Evolutionary conservation across 257 asterid species (phyloP).

Genomic region (Petunia secreta): DNA sequence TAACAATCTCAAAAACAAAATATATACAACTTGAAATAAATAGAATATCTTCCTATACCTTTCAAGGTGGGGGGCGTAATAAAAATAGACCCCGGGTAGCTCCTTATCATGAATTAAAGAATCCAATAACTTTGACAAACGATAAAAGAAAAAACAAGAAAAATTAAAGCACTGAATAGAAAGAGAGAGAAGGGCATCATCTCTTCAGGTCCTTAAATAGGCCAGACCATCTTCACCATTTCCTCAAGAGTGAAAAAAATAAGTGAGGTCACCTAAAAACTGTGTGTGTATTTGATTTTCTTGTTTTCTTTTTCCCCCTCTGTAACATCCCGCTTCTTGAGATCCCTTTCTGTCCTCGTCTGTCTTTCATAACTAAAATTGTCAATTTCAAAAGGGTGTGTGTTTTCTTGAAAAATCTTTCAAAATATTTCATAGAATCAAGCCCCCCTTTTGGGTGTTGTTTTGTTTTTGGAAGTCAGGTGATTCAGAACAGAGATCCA

Average conservation of each 20-base stretch:
- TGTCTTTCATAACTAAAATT: slow-evolving; percentile 61
- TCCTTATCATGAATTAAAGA: neutral
- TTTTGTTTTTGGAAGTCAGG: slow-evolving; percentile 74
- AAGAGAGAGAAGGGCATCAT: slow-evolving; percentile 20
- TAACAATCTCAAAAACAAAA: neutral
- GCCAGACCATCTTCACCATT: slow-evolving; percentile 21
- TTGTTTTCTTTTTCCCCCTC: slow-evolving; percentile 45
- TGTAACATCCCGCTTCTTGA: slow-evolving; percentile 69
- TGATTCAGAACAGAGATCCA: slow-evolving; percentile 87
- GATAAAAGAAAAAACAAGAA: neutral
- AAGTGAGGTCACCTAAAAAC: slow-evolving; percentile 51
- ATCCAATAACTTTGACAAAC: too few relatives aligned
- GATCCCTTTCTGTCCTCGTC: slow-evolving; percentile 93
- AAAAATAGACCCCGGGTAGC: neutral
- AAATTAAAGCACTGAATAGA: slow-evolving; percentile 27
- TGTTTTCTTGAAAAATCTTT: slow-evolving; percentile 26
- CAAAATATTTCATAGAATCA: slow-evolving; percentile 24
- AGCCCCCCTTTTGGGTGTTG: slow-evolving; percentile 38
- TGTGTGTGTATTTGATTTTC: slow-evolving; percentile 36
- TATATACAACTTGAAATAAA: neutral
- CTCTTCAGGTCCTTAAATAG: slow-evolving; percentile 51
- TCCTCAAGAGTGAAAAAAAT: slow-evolving; percentile 53
- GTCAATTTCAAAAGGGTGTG: slow-evolving; percentile 46
- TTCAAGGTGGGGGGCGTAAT: neutral
- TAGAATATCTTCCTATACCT: neutral